These are phyloP conservation scores for Saccharomycopsis schoenii DNA, from an alignment of 805 yeast species.

Conservation along the genomic window DNA sequence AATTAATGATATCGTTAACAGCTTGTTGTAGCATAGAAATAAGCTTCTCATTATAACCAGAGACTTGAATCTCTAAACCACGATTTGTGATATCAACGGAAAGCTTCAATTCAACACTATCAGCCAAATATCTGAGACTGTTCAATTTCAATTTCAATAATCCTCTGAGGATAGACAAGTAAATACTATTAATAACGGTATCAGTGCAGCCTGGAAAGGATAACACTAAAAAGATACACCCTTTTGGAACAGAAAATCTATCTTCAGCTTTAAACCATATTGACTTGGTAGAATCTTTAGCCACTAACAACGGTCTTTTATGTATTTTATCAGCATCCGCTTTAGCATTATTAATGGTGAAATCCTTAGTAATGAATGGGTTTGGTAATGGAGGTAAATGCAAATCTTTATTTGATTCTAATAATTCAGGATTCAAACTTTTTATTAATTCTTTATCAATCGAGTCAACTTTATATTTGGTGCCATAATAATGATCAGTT, in stretches of 20 bases:
- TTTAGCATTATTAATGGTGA: slow-evolving; percentile 43
- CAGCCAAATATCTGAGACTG: slow-evolving; percentile 75
- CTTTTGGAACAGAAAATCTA: slow-evolving; percentile 81
- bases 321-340: background rate
- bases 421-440: slow-evolving; percentile 24
- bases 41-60: slow-evolving; percentile 81
- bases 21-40: slow-evolving; percentile 52
- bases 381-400: slow-evolving; percentile 49
- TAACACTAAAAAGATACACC: slow-evolving; percentile 53
- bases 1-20: slow-evolving; percentile 36
- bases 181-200: slow-evolving; percentile 48
- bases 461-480: slow-evolving; percentile 50
- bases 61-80: slow-evolving; percentile 57
- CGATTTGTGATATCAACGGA: slow-evolving; percentile 50
- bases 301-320: slow-evolving; percentile 54
- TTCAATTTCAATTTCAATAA: slow-evolving; percentile 66
- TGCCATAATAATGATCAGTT: slow-evolving; percentile 84
- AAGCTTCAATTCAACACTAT: slow-evolving; percentile 64
- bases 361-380: slow-evolving; percentile 73
- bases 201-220: slow-evolving; percentile 54
- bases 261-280: slow-evolving; percentile 91
- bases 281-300: slow-evolving; percentile 36
- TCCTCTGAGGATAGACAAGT: slow-evolving; percentile 56
- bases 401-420: slow-evolving; percentile 29
- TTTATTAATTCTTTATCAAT: slow-evolving; percentile 33